Base-by-base conservation (phyloP, 495 filamentous ascomycete genomes). In the Neurospora terricola region DNA sequence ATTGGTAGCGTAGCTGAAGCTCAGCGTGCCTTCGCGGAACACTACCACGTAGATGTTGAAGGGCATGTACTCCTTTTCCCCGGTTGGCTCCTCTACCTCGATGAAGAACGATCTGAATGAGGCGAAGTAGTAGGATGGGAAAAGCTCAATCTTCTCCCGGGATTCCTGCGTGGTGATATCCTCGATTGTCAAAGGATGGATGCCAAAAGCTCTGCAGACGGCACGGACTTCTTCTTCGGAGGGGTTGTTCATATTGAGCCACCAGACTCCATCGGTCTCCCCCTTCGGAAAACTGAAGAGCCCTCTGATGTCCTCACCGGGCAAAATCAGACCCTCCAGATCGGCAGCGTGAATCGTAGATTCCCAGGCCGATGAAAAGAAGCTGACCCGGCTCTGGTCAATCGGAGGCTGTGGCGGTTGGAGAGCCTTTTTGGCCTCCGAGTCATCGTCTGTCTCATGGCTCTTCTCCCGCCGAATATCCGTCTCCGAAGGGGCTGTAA, bases 121-220 rank as follows among this genome's bases (percentile, higher is more conserved):
- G 70, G 97, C 93, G 78, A 99, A 97, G 79, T 99, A 99, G 84
- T 99, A 99, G 68, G 93, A 91, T 37, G 93, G 91, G 83, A 99
- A 99, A 39, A 99, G 89, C 80, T 99, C 96, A 40, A 99, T 97
- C 84, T 99, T 99, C 83, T 99, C 95, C 30, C 95, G 93, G 18
- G 94, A 90, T 84, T 99, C 95, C 79, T 97, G 94, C 3, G 91
- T 96, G 40, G 90, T 88, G 74, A 99, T 97, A 85, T 99, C 95
- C 82, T 99, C 95, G 21, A 92, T 91, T 11, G 95, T 98, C 81
- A 99, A 81, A 5, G 94, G 95, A 81, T 99, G 95, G 69, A 98
- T 92, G 9, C 91, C 91, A 79, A 99, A 99, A 5, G 96, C 94
- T 72, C 91, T 90, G 80, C 92, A 94, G 71, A 99, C 86, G n/a